Conservation (phyloP, 1,284 basidiomycete species). For the Malassezia cuniculi region DNA sequence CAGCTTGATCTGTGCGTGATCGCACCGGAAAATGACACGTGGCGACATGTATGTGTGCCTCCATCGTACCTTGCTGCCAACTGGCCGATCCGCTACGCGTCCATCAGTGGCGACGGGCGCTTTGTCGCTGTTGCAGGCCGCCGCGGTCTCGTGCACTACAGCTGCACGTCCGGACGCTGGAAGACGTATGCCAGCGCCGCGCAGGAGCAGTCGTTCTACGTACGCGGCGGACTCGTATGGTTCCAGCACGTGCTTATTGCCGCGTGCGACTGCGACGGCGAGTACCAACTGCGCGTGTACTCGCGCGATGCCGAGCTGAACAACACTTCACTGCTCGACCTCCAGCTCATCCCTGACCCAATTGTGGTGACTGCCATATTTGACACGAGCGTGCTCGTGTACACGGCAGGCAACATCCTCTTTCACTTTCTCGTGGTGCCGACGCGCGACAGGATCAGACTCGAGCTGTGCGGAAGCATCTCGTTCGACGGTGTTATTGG, state of each 20-base stretch:
- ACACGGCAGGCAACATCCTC: slow-evolving; percentile 89
- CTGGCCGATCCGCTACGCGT: slow-evolving; percentile 89
- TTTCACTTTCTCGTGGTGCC: slow-evolving; percentile 84
- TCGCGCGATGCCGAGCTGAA: slow-evolving; percentile 87
- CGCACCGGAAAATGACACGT: slow-evolving; percentile 91
- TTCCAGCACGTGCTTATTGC: slow-evolving; percentile 90
- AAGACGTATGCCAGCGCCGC: slow-evolving; percentile 69
- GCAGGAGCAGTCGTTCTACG: slow-evolving; percentile 79
- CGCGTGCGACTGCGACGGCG: slow-evolving; percentile 51
- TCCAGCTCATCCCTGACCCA: slow-evolving; percentile 59
- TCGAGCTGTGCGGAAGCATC: slow-evolving; percentile 81
- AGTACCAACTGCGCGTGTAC: slow-evolving; percentile 62
- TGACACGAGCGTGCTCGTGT: slow-evolving; percentile 90
- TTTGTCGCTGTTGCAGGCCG: slow-evolving; percentile 86
- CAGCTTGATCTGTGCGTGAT: slow-evolving; percentile 96
- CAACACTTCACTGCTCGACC: slow-evolving; percentile 69
- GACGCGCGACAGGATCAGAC: slow-evolving; percentile 65
- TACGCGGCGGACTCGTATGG: slow-evolving; percentile 87
- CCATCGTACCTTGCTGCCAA: slow-evolving; percentile 73
- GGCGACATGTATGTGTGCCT: slow-evolving; percentile 57
- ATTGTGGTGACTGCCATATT: slow-evolving; percentile 56
- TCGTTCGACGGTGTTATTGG: slow-evolving; percentile 82
- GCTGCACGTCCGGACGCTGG: slow-evolving; percentile 84
- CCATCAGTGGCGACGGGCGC: slow-evolving; percentile 76
- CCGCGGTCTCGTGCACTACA: slow-evolving; percentile 83